Base-by-base conservation (phyloP, 2,329 filamentous ascomycete species). In the Knoxdaviesia proteae region DNA sequence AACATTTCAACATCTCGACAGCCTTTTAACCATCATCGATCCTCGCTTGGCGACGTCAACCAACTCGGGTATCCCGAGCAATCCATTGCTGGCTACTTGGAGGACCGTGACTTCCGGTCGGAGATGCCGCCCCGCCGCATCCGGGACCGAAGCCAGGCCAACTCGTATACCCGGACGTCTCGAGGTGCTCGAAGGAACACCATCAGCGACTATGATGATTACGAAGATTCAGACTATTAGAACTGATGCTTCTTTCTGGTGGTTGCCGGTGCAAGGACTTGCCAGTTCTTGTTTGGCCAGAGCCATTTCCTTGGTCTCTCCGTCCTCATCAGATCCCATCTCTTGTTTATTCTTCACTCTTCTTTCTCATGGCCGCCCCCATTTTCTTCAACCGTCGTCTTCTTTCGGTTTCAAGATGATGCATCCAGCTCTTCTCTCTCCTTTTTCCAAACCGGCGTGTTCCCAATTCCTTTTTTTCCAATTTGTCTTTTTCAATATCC, bases 61-160 rank as follows among this genome's bases (percentile, higher is more conserved):
- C 20, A 20, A 20, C 20, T 20, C 20, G 20, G 20, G 20, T 20
- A 20, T 3, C 20, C 20, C 20, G 20, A 20, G 20, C 20, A 20
- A 20, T 20, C 20, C 20, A 20, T 20, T 20, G 20, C 20, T 20
- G 20, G 20, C 20, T 67, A 67, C 44, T 57, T 62, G 4, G 69
- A 74, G 31, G 68, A 72, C 41, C 59, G 60, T 44, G 57, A 58
- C 42, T 56, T 56, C 36, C 61, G 64, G 39, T 50, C 58, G 20
- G 67, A 68, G 29, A 60, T 63, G 6, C 58, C 68, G 7, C 54
- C 62, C 31, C 55, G 61, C 46, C 67, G 64, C 39, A 55, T 54
- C 44, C 67, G 64, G 43, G 61, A 65, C 20, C 60, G 58, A 33
- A 74, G 69, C 45, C 68, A 69, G 45, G 61, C 68, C 3, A 62